Evolutionary conservation across 2,329 filamentous ascomycete species (phyloP), one percentile per base, ranked within the genome.

Genomic region (Cladorrhinum sp.): DNA sequence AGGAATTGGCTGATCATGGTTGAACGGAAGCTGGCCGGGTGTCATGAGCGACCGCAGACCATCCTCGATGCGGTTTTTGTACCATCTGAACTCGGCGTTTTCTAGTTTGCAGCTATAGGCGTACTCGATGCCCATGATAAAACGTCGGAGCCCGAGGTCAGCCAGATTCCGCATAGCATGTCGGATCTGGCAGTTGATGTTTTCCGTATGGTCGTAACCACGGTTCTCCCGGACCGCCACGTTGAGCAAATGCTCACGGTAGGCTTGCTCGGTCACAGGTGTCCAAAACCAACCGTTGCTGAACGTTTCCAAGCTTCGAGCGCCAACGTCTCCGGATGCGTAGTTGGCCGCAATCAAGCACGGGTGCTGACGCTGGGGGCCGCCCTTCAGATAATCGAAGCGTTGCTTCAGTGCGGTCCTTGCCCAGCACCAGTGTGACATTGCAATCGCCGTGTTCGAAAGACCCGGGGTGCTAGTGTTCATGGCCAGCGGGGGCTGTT

Each of bases 331-430:
- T 42, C 3, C 14, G 5, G 10, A n/a, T 12, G 36, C 6, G n/a
- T 21, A 3, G 2, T 1, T 4, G n/a, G 61, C 12, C 3, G 36
- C 30, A 1, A 5, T 10, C 18, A 36, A 36, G 56, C 60, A 66
- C 9, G 64, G 61, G 18, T 66, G 42, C 2, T 26, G n/a, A 7
- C 46, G 53, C n/a, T 66, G 64, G 9, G 64, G 64, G 2, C 65
- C 65, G 2, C 65, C 65, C 9, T 64, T 6, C 5, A 61, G 36
- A 33, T 60, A 62, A 48, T 66, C 60, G 23, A 65, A 61, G 1
- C 30, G 30, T 12, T 4, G 12, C 1, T 23, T 56, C 14, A 39
- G 49, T 1, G 26, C n/a, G 26, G 4, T 28, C 9, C 26, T 28
- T 28, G 26, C 26, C 55, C 36, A 58, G 1, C 55, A 42, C 60